Percentiles rank a stretch among this genome's conserved stretches.
These are phyloP conservation scores for Pterocarpus santalinus DNA, from an alignment of 306 rosid species.

Conservation along the genomic window DNA sequence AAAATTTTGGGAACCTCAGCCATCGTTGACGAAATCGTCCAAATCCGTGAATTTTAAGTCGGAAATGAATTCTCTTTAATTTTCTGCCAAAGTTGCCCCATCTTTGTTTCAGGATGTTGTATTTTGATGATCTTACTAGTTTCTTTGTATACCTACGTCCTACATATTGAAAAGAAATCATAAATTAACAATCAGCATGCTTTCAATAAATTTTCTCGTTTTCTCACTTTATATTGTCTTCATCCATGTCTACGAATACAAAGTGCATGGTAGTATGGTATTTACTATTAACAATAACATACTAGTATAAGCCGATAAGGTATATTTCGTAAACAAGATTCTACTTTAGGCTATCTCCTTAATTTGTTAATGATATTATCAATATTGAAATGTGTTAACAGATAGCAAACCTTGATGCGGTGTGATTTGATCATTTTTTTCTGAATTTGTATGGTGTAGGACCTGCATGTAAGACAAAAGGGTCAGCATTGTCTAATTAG, in stretches of 20 bases:
- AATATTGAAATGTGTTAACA: slow-evolving; percentile 29
- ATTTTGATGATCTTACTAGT: slow-evolving; percentile 59
- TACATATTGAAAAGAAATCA: slow-evolving; percentile 50
- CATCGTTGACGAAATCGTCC: slow-evolving; percentile 76
- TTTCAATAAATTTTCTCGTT: slow-evolving; percentile 2
- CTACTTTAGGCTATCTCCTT: slow-evolving; percentile 4
- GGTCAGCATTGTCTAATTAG: slow-evolving; percentile 26
- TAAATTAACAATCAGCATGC: slow-evolving; percentile 25
- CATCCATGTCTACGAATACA: neutral
- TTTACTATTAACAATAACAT: slow-evolving; percentile 4
- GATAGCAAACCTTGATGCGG: slow-evolving; percentile 62
- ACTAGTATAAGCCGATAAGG: slow-evolving; percentile 5
- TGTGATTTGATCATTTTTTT: slow-evolving; percentile 49
- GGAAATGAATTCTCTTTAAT: slow-evolving; percentile 66
- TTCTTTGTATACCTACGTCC: slow-evolving; percentile 57
- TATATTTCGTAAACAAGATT: slow-evolving; percentile 14
- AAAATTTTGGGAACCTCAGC: slow-evolving; percentile 74
- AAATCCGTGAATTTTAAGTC: slow-evolving; percentile 76
- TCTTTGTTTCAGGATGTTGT: slow-evolving; percentile 59
- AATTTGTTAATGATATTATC: slow-evolving; percentile 14
- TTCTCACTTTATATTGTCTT: slow-evolving; percentile 14
- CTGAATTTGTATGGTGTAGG: slow-evolving; percentile 60
- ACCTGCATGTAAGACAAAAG: slow-evolving; percentile 57
- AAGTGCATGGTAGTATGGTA: neutral
- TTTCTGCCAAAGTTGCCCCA: slow-evolving; percentile 63